phyloP scores from a whole-genome alignment of 1,139 yeast genomes.

The Geotrichum restrictum region DNA sequence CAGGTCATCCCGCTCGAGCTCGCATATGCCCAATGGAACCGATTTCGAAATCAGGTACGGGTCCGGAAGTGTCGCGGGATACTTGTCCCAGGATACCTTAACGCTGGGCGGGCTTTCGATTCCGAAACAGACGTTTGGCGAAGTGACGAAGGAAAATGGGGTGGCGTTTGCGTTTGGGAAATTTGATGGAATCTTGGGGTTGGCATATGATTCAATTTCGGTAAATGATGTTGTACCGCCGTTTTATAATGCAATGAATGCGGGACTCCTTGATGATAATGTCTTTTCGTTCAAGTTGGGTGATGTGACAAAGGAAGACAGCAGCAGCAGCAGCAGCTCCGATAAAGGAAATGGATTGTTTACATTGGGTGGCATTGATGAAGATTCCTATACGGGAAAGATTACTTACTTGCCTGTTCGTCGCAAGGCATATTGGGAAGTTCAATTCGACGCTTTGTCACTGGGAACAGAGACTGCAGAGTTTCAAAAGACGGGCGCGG shows the following conservation, averaged over 20 bases:
- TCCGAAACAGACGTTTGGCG: conserved; percentile 89
- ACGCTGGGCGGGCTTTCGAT: conserved; percentile 78
- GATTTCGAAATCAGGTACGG: conserved; percentile 85
- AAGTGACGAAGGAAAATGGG: conserved; percentile 96
- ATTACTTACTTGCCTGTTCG: conserved; percentile 94
- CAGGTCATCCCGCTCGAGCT: conserved; percentile 71
- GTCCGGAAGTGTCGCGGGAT: conserved; percentile 88
- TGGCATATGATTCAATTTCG: conserved; percentile 87
- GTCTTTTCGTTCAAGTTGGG: conserved; percentile 90
- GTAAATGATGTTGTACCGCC: conserved; percentile 91
- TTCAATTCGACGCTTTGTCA: conserved; percentile 80
- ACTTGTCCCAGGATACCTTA: conserved; percentile 77
- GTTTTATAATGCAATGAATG: conserved; percentile 76
- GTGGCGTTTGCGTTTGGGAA: conserved; percentile 97
- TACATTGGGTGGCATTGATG: conserved; percentile 90
- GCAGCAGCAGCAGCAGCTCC: too few relatives aligned
- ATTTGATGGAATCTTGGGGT: conserved; percentile 93
- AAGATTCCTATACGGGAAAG: conserved; percentile 68
- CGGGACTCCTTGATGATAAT: conserved; percentile 75
- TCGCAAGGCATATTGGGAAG: conserved; percentile 99
- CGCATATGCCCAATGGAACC: conserved; percentile 82
- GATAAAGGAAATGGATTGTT: conserved; percentile 71
- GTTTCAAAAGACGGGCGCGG: conserved; percentile 84
- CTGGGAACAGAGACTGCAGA: conserved; percentile 88
- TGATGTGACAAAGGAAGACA: conserved; percentile 62